These are phyloP conservation scores for Pestalotiopsis sp. DNA, from an alignment of 2,329 filamentous ascomycete genomes.

Conservation along the genomic window DNA sequence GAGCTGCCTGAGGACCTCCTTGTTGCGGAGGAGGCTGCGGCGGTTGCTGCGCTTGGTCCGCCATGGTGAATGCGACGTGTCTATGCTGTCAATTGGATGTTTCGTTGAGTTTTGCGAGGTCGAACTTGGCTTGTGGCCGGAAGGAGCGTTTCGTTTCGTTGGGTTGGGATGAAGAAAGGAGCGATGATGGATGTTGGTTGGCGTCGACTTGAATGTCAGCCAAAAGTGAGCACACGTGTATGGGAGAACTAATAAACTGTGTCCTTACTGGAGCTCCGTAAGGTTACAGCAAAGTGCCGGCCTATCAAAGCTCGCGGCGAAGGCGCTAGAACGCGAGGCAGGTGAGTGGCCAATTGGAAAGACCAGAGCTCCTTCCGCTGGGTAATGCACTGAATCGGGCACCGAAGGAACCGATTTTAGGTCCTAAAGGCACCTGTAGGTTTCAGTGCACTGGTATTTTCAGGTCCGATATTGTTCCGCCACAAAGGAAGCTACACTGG, in stretches of 20 bases:
- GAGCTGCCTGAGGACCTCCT: not conserved
- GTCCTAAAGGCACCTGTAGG: too few species aligned
- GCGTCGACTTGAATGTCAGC: not conserved
- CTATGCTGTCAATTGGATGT: not conserved
- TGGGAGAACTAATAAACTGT: slow-evolving; percentile 1
- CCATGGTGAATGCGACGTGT: slow-evolving; percentile 1
- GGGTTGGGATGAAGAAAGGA: not conserved
- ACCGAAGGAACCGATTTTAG: too few species aligned
- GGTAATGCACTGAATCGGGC: too few species aligned
- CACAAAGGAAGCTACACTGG: too few species aligned
- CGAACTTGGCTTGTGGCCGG: not conserved
- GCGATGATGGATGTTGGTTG: not conserved
- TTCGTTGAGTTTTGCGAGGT: not conserved
- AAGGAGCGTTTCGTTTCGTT: not conserved
- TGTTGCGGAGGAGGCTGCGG: not conserved
- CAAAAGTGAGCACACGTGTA: not conserved
- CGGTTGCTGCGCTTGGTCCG: slow-evolving; percentile 1
- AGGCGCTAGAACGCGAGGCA: not conserved
- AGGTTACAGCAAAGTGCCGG: not conserved
- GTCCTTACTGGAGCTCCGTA: slow-evolving; percentile 4
- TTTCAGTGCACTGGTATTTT: too few species aligned
- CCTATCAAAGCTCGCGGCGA: not conserved
- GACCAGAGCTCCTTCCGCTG: not conserved
- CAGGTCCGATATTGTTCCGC: too few species aligned
- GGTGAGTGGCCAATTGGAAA: not conserved